Base-by-base conservation (phyloP, 2,329 filamentous ascomycete genomes). In the Drechslerella coelobrocha region DNA sequence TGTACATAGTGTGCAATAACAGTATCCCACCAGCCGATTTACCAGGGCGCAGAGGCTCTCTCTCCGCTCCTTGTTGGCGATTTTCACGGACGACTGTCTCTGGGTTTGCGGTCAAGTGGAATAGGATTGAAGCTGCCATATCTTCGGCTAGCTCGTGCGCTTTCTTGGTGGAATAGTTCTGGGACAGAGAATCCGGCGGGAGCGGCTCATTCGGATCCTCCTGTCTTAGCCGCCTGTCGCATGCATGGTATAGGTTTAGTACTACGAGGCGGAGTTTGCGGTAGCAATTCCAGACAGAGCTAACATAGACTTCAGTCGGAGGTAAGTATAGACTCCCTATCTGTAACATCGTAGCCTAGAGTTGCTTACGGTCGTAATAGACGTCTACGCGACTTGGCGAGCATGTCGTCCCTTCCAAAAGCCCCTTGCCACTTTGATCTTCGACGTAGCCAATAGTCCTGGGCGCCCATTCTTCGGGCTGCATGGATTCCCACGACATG, bases 221-320 rank as follows among this genome's bases (percentile, higher is more conserved):
- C 1, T 21, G 17, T 17, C 21, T 47, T n/a, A 59, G n/a, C n/a
- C 41, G 39, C 7, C 24, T 37, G 24, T 59, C 41, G 41, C 54
- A 59, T n/a, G 31, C 41, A 2, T 31, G 17, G 1, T 47, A 43
- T 1, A 59, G 14, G 24, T 23, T 59, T 4, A 59, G 26, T n/a
- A 59, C 34, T 9, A 59, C 27, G 6, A 59, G 24, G 26, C 54
- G 54, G 17, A 59, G 14, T 50, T 59, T 59, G 8, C 54, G 54
- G 27, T 59, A 59, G 8, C 37, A 48, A 23, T 59, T 59, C 54
- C 54, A 59, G 9, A 59, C 41, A 14, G 23, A 23, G 17, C 54
- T 59, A n/a, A 59, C 54, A 17, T 47, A 59, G 24, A 48, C 54
- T 55, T 12, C 1, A 43, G 5, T 23, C 14, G 10, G 19, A 12